Evolutionary conservation across 2,329 filamentous ascomycete species (phyloP).

Genomic region (Colletotrichum graminicola): DNA sequence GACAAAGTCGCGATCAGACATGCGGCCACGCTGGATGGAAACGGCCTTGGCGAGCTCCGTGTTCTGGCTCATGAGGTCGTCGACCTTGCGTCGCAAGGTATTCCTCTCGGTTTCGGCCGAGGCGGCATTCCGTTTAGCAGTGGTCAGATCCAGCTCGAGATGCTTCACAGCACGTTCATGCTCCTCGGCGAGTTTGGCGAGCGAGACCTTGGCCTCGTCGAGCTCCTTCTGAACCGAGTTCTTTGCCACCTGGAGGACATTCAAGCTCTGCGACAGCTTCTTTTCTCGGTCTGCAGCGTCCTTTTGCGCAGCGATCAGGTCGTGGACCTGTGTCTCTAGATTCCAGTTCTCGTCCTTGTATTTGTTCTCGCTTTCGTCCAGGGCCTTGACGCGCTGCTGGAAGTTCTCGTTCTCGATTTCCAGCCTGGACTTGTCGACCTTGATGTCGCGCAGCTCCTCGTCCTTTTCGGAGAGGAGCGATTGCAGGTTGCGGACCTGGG

Average conservation of each 20-base stretch:
- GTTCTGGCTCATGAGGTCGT: constrained; percentile 90
- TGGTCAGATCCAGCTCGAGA: constrained; percentile 89
- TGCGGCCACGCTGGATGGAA: constrained; percentile 76
- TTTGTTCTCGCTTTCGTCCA: constrained; percentile 94
- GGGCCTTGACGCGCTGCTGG: constrained; percentile 80
- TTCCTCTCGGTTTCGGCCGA: constrained; percentile 83
- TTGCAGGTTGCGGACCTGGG: constrained; percentile 94
- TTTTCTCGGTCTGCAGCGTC: constrained; percentile 87
- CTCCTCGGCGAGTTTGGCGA: constrained; percentile 85
- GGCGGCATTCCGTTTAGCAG: constrained; percentile 82
- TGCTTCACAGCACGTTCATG: constrained; percentile 81
- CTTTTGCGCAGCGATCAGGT: constrained; percentile 78
- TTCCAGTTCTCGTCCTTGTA: constrained; percentile 99
- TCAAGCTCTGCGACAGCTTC: constrained; percentile 80
- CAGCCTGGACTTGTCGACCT: constrained; percentile 80
- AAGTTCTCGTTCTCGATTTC: constrained; percentile 86
- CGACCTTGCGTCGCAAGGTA: constrained; percentile 85
- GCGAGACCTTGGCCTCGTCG: constrained; percentile 86
- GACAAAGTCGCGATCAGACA: constrained; percentile 73
- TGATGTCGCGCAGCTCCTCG: constrained; percentile 81
- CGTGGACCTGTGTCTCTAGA: constrained; percentile 91
- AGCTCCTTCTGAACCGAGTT: constrained; percentile 83
- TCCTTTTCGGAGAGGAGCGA: constrained; percentile 87
- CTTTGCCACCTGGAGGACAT: constrained; percentile 79
- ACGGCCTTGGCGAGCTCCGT: constrained; percentile 90